Conservation (phyloP, 306 rosid species). For the Vigna reflexopilosa region DNA sequence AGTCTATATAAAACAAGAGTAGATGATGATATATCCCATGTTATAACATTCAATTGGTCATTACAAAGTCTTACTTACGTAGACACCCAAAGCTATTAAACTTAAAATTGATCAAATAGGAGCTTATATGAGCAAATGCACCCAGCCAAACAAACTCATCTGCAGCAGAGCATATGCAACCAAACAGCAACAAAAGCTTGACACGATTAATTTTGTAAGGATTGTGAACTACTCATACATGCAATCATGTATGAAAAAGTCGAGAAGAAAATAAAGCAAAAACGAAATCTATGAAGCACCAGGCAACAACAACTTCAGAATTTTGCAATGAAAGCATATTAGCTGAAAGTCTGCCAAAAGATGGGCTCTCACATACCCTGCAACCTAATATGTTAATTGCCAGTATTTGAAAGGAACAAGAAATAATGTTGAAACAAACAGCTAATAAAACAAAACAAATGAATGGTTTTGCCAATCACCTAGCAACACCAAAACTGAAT, state of each 20-base stretch:
- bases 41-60: slow-evolving; percentile 16
- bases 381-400: slow-evolving; percentile 16
- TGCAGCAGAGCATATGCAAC: slow-evolving; percentile 11
- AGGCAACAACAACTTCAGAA: slow-evolving; percentile 23
- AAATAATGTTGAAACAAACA: slow-evolving; percentile 30
- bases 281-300: slow-evolving; percentile 35
- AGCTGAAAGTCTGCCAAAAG: slow-evolving; percentile 1
- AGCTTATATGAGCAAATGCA: neutral
- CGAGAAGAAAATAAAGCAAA: slow-evolving; percentile 33
- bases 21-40: neutral
- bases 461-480: slow-evolving; percentile 31
- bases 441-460: slow-evolving; percentile 37
- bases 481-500: slow-evolving; percentile 38
- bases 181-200: neutral
- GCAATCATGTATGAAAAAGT: neutral
- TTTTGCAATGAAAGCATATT: slow-evolving; percentile 35
- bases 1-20: neutral
- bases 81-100: slow-evolving; percentile 10
- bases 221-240: neutral
- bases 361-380: slow-evolving; percentile 23
- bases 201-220: slow-evolving; percentile 1
- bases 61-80: neutral
- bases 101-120: neutral
- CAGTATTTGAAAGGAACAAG: slow-evolving; percentile 36
- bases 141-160: neutral